Evolutionary conservation across 192 early-diverging fungal genomes (phyloP).

Genomic region (Coemansia javaensis): DNA sequence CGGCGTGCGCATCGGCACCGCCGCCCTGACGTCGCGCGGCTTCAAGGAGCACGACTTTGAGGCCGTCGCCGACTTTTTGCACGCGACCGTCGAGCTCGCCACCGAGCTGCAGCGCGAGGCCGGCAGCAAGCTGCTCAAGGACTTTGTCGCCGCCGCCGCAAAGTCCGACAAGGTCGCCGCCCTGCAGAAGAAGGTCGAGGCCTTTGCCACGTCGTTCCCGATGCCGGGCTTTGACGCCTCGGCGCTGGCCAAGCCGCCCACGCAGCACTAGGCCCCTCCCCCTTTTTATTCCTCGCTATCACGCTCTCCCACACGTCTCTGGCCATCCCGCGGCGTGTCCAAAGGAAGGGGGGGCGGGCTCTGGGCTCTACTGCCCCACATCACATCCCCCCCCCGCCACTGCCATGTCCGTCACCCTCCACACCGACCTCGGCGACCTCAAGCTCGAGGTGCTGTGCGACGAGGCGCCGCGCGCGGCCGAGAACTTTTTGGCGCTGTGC

Average conservation of each 20-base stretch:
- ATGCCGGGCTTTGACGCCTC: constrained; percentile 87
- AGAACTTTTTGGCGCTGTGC: constrained; percentile 97
- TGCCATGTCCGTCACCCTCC: constrained; percentile 75
- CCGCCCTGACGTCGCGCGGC: constrained; percentile 93
- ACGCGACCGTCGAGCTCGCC: constrained; percentile 90
- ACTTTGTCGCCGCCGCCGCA: constrained; percentile 84
- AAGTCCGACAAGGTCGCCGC: constrained; percentile 72
- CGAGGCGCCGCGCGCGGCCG: constrained; percentile 71
- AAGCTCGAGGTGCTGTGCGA: constrained; percentile 94
- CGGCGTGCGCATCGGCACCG: constrained; percentile 92
- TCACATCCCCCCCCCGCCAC: no score
- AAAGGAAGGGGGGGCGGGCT: no score
- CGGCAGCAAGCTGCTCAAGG: constrained; percentile 94
- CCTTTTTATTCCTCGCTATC: no score
- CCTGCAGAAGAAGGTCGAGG: constrained; percentile 84
- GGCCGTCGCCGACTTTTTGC: constrained; percentile 92
- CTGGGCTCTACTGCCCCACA: no score
- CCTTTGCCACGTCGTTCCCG: constrained; percentile 89
- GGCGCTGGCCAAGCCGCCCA: constrained; percentile 32
- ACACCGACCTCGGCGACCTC: constrained; percentile 90
- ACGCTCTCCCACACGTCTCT: no score
- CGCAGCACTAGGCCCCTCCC: no score
- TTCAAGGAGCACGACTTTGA: constrained; percentile 98
- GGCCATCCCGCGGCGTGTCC: no score
- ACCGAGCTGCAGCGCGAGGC: constrained; percentile 75